These are phyloP conservation scores for Hypoxylon intermedium DNA, from an alignment of 495 filamentous ascomycete genomes.

Conservation along the genomic window DNA sequence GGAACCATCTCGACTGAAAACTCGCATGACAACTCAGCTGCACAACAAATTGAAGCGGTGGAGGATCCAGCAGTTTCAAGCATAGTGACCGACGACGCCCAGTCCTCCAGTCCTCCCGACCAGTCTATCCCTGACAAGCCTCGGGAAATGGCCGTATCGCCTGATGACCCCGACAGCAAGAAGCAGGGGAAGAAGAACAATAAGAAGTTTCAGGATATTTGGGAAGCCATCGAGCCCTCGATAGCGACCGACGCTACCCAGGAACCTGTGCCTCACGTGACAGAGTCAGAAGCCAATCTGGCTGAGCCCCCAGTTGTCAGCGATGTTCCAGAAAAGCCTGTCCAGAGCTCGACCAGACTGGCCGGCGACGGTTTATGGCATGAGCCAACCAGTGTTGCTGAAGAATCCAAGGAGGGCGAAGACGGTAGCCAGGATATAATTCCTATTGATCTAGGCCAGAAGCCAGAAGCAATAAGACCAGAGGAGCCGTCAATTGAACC, in stretches of 20 bases:
- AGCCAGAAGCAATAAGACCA: constrained; percentile 14
- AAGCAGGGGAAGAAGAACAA: constrained; percentile 41
- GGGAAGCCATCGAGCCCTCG: constrained; percentile 21
- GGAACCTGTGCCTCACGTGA: constrained; percentile 1
- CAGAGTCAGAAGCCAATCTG: constrained; percentile 2
- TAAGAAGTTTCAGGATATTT: constrained; percentile 27
- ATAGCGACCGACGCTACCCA: not conserved
- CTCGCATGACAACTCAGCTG: constrained; percentile 17
- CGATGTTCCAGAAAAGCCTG: constrained; percentile 7
- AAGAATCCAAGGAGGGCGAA: constrained; percentile 36
- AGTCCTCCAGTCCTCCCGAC: constrained; percentile 8
- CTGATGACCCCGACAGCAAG: constrained; percentile 15
- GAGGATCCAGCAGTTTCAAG: constrained; percentile 6
- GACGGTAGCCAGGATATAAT: constrained; percentile 42
- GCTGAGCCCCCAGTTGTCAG: constrained; percentile 5
- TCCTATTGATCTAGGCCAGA: not conserved
- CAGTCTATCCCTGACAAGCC: constrained; percentile 14
- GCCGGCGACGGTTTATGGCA: not conserved
- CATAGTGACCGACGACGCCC: constrained; percentile 7
- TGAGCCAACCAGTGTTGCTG: constrained; percentile 6
- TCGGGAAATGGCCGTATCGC: constrained; percentile 8
- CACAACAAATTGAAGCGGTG: constrained; percentile 19
- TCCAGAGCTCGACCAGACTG: constrained; percentile 2
- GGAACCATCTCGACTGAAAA: constrained; percentile 15
- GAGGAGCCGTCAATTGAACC: constrained; percentile 18